These are phyloP conservation scores for Saccharata proteae DNA, from an alignment of 2,329 filamentous ascomycete genomes.

Conservation along the genomic window DNA sequence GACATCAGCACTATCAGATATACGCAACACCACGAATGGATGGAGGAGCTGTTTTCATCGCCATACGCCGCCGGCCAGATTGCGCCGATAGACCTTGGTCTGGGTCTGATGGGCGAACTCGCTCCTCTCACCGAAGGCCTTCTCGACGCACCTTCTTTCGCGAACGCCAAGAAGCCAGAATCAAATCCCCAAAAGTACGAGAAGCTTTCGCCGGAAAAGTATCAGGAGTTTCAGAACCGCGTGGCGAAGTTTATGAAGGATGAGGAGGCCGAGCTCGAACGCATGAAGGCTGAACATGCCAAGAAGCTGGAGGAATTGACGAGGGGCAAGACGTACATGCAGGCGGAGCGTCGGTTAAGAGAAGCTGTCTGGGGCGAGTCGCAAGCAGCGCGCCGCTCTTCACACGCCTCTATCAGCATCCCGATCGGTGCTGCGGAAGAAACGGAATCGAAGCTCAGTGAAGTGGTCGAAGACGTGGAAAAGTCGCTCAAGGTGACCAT, in stretches of 20 bases:
- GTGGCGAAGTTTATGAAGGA: constrained; percentile 60
- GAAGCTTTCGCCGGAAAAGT: constrained; percentile 60
- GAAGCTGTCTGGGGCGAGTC: constrained; percentile 48
- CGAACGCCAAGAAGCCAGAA: constrained; percentile 16
- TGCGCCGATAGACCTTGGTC: constrained; percentile 70
- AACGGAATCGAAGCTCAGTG: constrained; percentile 44
- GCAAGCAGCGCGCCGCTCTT: constrained; percentile 17
- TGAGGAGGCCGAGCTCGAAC: constrained; percentile 70
- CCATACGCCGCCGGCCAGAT: constrained; percentile 81
- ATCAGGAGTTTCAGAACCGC: constrained; percentile 72
- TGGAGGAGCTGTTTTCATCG: constrained; percentile 92
- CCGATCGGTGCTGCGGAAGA: constrained; percentile 11
- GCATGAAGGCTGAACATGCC: constrained; percentile 68
- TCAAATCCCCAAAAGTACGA: constrained; percentile 33
- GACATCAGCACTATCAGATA: constrained; percentile 83
- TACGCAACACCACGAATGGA: constrained; percentile 95
- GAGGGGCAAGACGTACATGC: constrained; percentile 54
- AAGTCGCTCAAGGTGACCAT: constrained; percentile 55
- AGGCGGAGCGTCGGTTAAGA: constrained; percentile 66
- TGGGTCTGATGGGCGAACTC: constrained; percentile 69
- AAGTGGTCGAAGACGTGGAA: constrained; percentile 67
- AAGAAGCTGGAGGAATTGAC: constrained; percentile 64
- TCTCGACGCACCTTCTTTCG: constrained; percentile 46
- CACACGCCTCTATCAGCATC: constrained; percentile 35
- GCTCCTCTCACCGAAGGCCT: constrained; percentile 73